Conservation (phyloP, 768 basidiomycete species). For the Lepiota brunneoincarnata region DNA sequence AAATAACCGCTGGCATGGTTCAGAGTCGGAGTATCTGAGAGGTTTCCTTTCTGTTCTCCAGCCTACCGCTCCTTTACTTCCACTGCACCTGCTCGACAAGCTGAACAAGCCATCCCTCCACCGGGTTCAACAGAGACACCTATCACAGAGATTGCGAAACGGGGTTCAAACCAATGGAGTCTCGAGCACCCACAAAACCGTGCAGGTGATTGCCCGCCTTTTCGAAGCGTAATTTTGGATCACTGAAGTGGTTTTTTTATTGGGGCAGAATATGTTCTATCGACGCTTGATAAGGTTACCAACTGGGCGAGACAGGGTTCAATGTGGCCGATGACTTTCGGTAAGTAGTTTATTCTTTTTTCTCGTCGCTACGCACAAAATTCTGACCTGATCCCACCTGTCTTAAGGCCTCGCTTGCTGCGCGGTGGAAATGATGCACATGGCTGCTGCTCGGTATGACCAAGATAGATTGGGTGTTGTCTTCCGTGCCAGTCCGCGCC, state of each 20-base stretch:
- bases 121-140: conserved; percentile 44
- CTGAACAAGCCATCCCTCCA: conserved; percentile 30
- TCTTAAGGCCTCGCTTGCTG: conserved; percentile 90
- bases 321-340: conserved; percentile 99
- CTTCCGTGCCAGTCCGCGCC: conserved; percentile 98
- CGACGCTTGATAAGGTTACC: conserved; percentile 92
- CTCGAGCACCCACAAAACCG: conserved; percentile 88
- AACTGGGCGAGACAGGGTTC: conserved; percentile 98
- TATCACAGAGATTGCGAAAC: conserved; percentile 69
- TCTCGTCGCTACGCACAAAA: background rate
- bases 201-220: conserved; percentile 56
- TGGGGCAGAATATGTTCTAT: conserved; percentile 85
- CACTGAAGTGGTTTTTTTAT: background rate
- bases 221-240: background rate
- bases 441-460: conserved; percentile 98
- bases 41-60: conserved; percentile 10
- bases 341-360: conserved; percentile 26
- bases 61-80: conserved; percentile 52
- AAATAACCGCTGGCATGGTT: background rate
- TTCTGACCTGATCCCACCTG: conserved; percentile 2
- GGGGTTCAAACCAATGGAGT: conserved; percentile 80
- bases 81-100: conserved; percentile 38
- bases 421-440: conserved; percentile 99
- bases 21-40: conserved; percentile 10
- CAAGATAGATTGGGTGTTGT: conserved; percentile 97